Base-by-base conservation (phyloP, 208 protist genomes). In the Trypanosomatidae sp. region DNA sequence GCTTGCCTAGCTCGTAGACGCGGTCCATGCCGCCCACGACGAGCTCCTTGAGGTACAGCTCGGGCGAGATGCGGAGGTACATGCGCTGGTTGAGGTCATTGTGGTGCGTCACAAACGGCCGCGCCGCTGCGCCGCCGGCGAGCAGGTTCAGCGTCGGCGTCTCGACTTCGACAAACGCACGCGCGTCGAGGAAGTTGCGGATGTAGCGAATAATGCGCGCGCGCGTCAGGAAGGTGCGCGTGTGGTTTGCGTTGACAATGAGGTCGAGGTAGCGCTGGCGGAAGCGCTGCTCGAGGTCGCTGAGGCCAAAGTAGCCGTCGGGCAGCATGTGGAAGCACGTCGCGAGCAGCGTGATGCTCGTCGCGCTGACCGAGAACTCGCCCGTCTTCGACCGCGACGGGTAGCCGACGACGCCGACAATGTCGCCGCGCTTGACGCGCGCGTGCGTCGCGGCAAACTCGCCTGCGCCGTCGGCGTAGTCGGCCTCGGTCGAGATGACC, bases 11-110 rank as follows among this genome's bases (percentile, higher is more conserved):
- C 66, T 99, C 98, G 64, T 99, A 99, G 6, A 99, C 99, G 37
- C 98, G 80, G 64, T 99, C 97, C 41, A 99, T 66, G 15, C 99
- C 98, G 25, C 98, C 99, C 8, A 99, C 92, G 25, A 99, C 81
- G 1, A 99, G 83, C 73, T 96, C 88, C 71, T 99, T 99, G 21
- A 99, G 78, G 80, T 98, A 99, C 19, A 99, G 82, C 77, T 99
- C 98, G 30, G 99, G 99, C 4, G 98, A 97, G 53, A 99, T 98
- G 35, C 97, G 81, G 72, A 99, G 94, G 65, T 88, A 99, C 61
- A 99, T 83, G 24, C 96, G 80, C 55, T 98, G 79, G 61, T 98
- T 92, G 15, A 99, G 86, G 33, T 98, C 96, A 64, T 99, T 99
- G 82, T 99, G 98, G 70, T 98, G 74, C 10, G 98, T 99, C 27